Conservation (phyloP, 257 asterid genomes). For the Forsythia suspensa region DNA sequence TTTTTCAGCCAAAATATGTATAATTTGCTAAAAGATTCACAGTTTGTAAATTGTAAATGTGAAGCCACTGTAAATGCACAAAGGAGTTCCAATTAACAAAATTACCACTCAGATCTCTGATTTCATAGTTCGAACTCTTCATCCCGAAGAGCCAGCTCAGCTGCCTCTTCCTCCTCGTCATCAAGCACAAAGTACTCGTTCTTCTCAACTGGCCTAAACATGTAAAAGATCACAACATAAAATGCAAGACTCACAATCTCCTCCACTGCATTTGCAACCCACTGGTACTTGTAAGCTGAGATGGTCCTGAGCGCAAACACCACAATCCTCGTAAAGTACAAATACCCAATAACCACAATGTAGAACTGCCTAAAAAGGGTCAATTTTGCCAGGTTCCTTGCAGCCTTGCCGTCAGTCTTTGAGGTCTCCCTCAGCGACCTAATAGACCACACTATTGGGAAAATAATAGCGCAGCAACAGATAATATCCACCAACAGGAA, state of each 20-base stretch:
- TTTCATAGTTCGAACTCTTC: conserved; percentile 91
- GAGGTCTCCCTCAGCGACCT: conserved; percentile 96
- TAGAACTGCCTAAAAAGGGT: conserved; percentile 94
- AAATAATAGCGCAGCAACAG: conserved; percentile 88
- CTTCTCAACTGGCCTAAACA: conserved; percentile 93
- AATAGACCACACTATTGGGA: conserved; percentile 96
- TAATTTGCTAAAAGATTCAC: conserved; percentile 36
- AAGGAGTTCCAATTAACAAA: conserved; percentile 1
- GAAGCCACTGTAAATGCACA: conserved; percentile 24
- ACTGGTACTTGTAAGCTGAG: conserved; percentile 83
- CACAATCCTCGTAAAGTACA: conserved; percentile 90
- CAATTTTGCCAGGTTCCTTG: conserved; percentile 82
- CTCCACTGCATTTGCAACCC: conserved; percentile 92
- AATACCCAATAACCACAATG: conserved; percentile 91
- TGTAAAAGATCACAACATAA: conserved; percentile 76
- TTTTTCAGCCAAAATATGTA: conserved; percentile 34
- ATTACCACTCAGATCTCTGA: conserved; percentile 22
- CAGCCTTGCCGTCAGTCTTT: conserved; percentile 97
- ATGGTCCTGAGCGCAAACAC: conserved; percentile 91
- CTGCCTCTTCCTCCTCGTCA: conserved; percentile 92
- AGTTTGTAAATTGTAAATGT: conserved; percentile 23
- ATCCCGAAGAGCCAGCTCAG: conserved; percentile 80
- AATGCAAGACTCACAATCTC: conserved; percentile 87
- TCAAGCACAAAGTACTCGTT: conserved; percentile 87
- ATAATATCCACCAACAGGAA: conserved; percentile 86